Percentiles rank a stretch among this genome's conserved stretches.
phyloP scores from a whole-genome alignment of 2,329 filamentous ascomycete species.

The Exophiala viscosa region DNA sequence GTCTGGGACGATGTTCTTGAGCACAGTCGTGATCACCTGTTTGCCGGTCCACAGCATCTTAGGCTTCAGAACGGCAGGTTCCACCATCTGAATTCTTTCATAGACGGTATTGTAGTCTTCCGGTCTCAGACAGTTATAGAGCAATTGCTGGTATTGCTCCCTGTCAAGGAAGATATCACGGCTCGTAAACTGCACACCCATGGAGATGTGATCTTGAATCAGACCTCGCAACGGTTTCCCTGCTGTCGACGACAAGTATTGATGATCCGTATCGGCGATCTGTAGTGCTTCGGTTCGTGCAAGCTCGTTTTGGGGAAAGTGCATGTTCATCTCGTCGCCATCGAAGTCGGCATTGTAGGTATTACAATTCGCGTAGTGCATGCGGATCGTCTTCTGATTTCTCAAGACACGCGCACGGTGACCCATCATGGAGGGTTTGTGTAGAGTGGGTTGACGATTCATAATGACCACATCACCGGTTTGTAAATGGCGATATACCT shows the following conservation, averaged over 20 bases:
- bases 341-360: conserved; percentile 99
- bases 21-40: conserved; percentile 85
- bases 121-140: conserved; percentile 84
- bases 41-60: conserved; percentile 88
- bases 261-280: conserved; percentile 93
- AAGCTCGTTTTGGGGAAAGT: conserved; percentile 96
- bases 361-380: conserved; percentile 99
- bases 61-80: conserved; percentile 79
- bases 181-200: conserved; percentile 85
- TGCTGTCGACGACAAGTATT: conserved; percentile 90
- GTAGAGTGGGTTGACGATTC: conserved; percentile 96
- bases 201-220: conserved; percentile 97
- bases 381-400: conserved; percentile 94
- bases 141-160: conserved; percentile 86
- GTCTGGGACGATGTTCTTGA: conserved; percentile 83
- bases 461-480: conserved; percentile 97
- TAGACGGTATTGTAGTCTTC: conserved; percentile 84
- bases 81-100: conserved; percentile 74
- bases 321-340: conserved; percentile 99
- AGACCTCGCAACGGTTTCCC: conserved; percentile 91
- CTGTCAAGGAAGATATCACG: conserved; percentile 86
- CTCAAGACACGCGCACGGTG: conserved; percentile 88
- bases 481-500: conserved; percentile 91
- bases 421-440: conserved; percentile 99
- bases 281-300: conserved; percentile 88